phyloP scores from a whole-genome alignment of 139 green algal genomes.

The Tetradesmus obliquus region DNA sequence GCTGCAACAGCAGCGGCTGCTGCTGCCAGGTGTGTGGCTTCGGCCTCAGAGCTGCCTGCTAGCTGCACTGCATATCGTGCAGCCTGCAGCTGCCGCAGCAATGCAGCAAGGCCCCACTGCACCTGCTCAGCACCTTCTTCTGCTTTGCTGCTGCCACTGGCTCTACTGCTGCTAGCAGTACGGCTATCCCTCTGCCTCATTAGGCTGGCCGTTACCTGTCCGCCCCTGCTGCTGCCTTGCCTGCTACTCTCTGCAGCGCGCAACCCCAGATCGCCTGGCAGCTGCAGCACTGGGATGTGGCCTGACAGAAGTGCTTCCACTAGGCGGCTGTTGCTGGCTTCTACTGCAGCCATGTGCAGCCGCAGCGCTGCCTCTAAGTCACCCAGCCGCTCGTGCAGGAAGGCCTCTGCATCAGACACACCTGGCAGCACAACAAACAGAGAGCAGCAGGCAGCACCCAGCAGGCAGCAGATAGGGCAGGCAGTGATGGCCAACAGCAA shows the following conservation, averaged over 20 bases:
- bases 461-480: neutral
- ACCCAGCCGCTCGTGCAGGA: constrained; percentile 60
- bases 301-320: constrained; percentile 18
- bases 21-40: neutral
- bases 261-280: neutral
- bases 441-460: neutral
- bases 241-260: neutral
- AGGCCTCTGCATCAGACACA: constrained; percentile 58
- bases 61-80: neutral
- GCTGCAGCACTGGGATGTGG: constrained; percentile 6
- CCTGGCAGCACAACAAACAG: constrained; percentile 19
- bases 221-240: neutral
- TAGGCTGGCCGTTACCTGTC: too few species aligned
- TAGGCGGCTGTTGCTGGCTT: constrained; percentile 6
- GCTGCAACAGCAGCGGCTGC: constrained; percentile 24
- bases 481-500: neutral
- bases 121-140: neutral
- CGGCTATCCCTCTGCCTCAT: neutral
- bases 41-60: neutral
- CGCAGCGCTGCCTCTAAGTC: constrained; percentile 47
- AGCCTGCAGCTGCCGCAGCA: constrained; percentile 13
- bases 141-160: neutral
- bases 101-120: constrained; percentile 6
- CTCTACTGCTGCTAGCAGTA: neutral
- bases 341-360: constrained; percentile 38